A percentile compares a stretch with the other conserved stretches of the same genome.
phyloP scores from a whole-genome alignment of 768 basidiomycete genomes.

The Suillus subalutaceus region DNA sequence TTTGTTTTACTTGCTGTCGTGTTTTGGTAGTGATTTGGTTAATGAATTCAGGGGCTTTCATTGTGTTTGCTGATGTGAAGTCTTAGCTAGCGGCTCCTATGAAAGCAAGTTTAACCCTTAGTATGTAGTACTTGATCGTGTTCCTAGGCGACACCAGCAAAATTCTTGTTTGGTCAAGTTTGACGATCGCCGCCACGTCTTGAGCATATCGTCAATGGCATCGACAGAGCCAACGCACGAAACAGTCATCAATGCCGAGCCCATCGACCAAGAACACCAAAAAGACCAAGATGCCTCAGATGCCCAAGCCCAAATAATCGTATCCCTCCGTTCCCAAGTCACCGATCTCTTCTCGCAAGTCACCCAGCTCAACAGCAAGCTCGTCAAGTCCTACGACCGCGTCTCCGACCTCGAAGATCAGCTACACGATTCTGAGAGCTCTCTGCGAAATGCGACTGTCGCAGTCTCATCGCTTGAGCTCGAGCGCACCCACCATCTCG shows the following conservation, averaged over 20 bases:
- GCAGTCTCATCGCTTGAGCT: slow-evolving; percentile 80
- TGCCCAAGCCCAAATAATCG: slow-evolving; percentile 84
- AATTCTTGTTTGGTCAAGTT: slow-evolving; percentile 8
- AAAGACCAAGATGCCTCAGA: slow-evolving; percentile 45
- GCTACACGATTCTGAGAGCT: slow-evolving; percentile 66
- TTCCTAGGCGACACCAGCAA: not conserved
- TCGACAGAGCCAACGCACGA: slow-evolving; percentile 3
- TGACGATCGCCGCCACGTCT: not conserved
- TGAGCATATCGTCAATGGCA: slow-evolving; percentile 7
- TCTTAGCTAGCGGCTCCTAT: not conserved
- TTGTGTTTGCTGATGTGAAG: not conserved
- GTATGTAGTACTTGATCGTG: not conserved
- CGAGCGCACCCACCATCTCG: slow-evolving; percentile 85
- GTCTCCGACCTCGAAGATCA: slow-evolving; percentile 93
- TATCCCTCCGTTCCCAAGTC: slow-evolving; percentile 77
- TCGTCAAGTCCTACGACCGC: slow-evolving; percentile 89
- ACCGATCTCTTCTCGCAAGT: slow-evolving; percentile 90
- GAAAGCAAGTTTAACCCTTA: not conserved
- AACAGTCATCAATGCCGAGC: slow-evolving; percentile 17
- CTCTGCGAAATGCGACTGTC: slow-evolving; percentile 60
- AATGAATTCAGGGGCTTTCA: slow-evolving; percentile 2
- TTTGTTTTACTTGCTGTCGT: slow-evolving; percentile 6
- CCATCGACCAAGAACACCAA: slow-evolving; percentile 10
- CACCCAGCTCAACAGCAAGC: slow-evolving; percentile 86
- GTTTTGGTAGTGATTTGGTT: slow-evolving; percentile 6